These are phyloP conservation scores for Apodospora peruviana DNA, from an alignment of 495 filamentous ascomycete species.

Conservation along the genomic window DNA sequence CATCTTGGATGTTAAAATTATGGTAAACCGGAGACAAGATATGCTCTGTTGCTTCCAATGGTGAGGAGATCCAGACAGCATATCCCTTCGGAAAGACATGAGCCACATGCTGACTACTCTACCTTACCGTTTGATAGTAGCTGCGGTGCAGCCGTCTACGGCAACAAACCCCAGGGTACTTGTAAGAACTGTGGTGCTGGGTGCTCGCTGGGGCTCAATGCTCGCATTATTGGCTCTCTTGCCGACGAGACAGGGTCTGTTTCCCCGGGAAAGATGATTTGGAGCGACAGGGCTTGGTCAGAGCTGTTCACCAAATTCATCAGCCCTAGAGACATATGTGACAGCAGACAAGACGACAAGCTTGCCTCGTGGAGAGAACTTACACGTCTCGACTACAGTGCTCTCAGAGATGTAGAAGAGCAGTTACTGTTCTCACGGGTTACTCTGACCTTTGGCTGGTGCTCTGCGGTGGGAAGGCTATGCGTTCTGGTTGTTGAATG, in stretches of 20 bases:
- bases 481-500: slow-evolving; percentile 42
- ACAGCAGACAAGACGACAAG: neutral
- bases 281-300: slow-evolving; percentile 47
- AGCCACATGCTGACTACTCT: neutral
- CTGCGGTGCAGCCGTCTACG: slow-evolving; percentile 52
- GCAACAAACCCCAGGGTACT: slow-evolving; percentile 37
- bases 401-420: slow-evolving; percentile 42
- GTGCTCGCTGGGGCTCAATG: slow-evolving; percentile 47
- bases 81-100: neutral
- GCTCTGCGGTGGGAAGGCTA: slow-evolving; percentile 37
- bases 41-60: slow-evolving; percentile 55
- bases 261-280: slow-evolving; percentile 43
- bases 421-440: slow-evolving; percentile 43
- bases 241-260: slow-evolving; percentile 53
- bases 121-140: slow-evolving; percentile 15
- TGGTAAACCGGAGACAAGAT: slow-evolving; percentile 35
- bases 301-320: slow-evolving; percentile 42
- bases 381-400: slow-evolving; percentile 23
- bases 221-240: slow-evolving; percentile 45
- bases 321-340: neutral
- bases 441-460: slow-evolving; percentile 53
- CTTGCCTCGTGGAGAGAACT: slow-evolving; percentile 31
- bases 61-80: slow-evolving; percentile 25
- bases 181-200: slow-evolving; percentile 50
- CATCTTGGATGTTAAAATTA: slow-evolving; percentile 49